Conservation (phyloP, 148 eudicot genomes). For the Persicaria maculosa region DNA sequence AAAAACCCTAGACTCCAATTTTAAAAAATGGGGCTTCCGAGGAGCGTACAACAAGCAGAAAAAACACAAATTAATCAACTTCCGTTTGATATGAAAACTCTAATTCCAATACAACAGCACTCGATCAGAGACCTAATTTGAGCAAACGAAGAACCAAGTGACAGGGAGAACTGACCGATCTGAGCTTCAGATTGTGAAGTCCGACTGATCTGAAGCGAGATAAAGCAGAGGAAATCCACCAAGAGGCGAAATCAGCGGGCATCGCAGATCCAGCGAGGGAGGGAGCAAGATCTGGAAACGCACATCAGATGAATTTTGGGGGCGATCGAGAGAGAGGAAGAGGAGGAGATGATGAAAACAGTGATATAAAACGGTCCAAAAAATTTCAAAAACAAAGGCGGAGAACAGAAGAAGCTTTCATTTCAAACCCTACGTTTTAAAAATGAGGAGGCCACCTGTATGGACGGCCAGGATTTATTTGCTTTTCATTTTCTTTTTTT, state of each 20-base stretch:
- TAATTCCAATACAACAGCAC: background rate
- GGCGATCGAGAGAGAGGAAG: constrained; percentile 8
- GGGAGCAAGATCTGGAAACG: constrained; percentile 12
- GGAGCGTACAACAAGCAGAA: background rate
- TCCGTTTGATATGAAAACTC: background rate
- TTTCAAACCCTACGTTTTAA: constrained; percentile 1
- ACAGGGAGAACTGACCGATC: constrained; percentile 22
- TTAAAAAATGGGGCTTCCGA: constrained; percentile 4
- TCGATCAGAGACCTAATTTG: constrained; percentile 3
- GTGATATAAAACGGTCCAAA: constrained; percentile 18
- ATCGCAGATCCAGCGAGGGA: constrained; percentile 16
- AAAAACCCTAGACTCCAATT: constrained; percentile 8
- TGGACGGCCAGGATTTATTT: constrained; percentile 26
- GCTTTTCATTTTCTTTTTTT: background rate
- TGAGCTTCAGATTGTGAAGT: constrained; percentile 19
- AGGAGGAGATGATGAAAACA: constrained; percentile 10
- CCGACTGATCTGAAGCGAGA: constrained; percentile 16
- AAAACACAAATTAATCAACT: background rate
- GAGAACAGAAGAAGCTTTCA: constrained; percentile 15
- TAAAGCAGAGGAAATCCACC: background rate
- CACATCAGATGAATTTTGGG: constrained; percentile 1
- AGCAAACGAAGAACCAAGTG: constrained; percentile 7
- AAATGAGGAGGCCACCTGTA: constrained; percentile 1
- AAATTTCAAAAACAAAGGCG: constrained; percentile 19
- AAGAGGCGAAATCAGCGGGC: constrained; percentile 13